Conservation (phyloP, 179 eudicot genomes). For the Beta lomatogona region DNA sequence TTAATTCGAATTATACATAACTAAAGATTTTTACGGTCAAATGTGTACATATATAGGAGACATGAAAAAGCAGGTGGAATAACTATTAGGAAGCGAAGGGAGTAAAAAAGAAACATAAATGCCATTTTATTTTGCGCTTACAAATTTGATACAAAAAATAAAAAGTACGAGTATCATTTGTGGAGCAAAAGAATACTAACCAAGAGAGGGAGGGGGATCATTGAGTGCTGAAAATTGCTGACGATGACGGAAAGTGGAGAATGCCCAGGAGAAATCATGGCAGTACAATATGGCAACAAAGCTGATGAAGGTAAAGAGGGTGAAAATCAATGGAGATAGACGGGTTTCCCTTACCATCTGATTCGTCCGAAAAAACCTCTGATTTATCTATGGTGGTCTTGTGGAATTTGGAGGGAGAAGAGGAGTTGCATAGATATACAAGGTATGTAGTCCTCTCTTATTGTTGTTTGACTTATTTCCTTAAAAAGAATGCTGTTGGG, state of each 20-base stretch:
- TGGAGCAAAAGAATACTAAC: conserved; percentile 1
- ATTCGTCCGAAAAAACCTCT: not conserved
- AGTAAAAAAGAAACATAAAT: not conserved
- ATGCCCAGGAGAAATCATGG: conserved; percentile 55
- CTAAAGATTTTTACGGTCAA: too few relatives aligned
- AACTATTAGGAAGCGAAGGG: too few relatives aligned
- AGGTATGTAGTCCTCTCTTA: conserved; percentile 2
- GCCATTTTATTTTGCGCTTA: not conserved
- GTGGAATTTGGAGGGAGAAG: not conserved
- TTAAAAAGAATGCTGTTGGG: not conserved
- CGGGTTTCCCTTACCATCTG: conserved; percentile 40
- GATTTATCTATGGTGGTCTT: not conserved
- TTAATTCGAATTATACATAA: too few relatives aligned
- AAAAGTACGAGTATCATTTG: too few relatives aligned
- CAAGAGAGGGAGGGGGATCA: conserved; percentile 5
- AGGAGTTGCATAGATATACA: not conserved
- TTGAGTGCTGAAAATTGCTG: not conserved
- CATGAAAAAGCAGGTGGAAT: too few relatives aligned
- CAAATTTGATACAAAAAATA: not conserved
- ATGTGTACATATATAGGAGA: too few relatives aligned
- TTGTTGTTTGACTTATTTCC: not conserved
- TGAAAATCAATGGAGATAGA: conserved; percentile 56
- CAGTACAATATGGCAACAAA: conserved; percentile 61
- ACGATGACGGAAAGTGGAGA: conserved; percentile 19
- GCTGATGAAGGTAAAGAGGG: conserved; percentile 56